Conservation (phyloP, 2,329 filamentous ascomycete species). For the Exophiala sideris region DNA sequence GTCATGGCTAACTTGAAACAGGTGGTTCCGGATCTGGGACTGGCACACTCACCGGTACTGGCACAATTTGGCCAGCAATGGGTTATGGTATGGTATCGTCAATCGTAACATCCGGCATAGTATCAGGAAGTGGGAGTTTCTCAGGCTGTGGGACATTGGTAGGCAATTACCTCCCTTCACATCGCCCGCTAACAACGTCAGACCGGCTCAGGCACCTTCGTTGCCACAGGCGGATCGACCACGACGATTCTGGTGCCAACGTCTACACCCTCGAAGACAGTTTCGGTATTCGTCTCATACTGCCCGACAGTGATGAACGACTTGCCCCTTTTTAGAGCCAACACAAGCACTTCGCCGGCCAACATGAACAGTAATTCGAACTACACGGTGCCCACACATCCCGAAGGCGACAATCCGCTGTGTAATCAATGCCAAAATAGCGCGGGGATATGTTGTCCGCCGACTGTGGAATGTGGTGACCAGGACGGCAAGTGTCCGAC, state of each 20-base stretch:
- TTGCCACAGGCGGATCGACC: constrained; percentile 18
- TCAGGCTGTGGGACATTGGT: constrained; percentile 25
- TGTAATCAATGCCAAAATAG: constrained; percentile 21
- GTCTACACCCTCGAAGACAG: constrained; percentile 18
- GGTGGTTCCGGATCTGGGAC: constrained; percentile 23
- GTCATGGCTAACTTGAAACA: neutral
- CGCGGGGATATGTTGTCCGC: constrained; percentile 24
- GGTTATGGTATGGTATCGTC: constrained; percentile 11
- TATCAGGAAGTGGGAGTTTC: constrained; percentile 21
- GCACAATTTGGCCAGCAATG: constrained; percentile 23
- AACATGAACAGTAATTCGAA: neutral
- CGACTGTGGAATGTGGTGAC: constrained; percentile 15
- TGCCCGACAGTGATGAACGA: constrained; percentile 10
- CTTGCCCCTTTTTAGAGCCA: neutral
- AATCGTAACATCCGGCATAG: constrained; percentile 20
- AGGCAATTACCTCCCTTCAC: neutral
- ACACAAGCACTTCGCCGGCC: neutral
- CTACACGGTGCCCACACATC: neutral
- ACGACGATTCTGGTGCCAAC: constrained; percentile 8
- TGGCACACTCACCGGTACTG: constrained; percentile 23
- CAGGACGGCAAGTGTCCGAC: constrained; percentile 23
- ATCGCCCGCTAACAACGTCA: neutral
- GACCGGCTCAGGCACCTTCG: constrained; percentile 25
- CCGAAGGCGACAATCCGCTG: constrained; percentile 10
- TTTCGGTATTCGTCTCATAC: constrained; percentile 22